Base-by-base conservation (phyloP, 2,329 filamentous ascomycete species). In the Rutstroemia sp. region DNA sequence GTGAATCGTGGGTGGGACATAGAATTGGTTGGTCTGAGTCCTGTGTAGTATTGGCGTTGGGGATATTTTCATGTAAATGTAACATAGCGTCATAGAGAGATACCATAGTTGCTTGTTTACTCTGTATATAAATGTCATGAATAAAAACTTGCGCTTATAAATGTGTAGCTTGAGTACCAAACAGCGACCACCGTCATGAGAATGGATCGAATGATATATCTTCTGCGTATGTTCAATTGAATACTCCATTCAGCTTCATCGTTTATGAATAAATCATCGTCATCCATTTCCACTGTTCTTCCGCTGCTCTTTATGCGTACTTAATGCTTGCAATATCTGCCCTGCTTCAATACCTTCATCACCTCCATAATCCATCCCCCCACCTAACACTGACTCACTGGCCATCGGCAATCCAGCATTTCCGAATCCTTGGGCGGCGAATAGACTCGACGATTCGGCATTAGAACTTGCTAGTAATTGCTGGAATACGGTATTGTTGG, bases 321-420 rank as follows among this genome's bases (percentile, higher is more conserved):
- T 66, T 30, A 69, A 52, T 5, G 66, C 59, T 52, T 69, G 67
- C 18, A 69, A 58, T 44, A 69, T 69, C 49, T 69, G 67, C 8
- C 66, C 61, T 2, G 66, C 67, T 47, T 67, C 66, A 51, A 69
- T 68, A 1, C 65, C 65, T 50, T 68, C 65, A 54, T 60, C 60
- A 47, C 65, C 66, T 49, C 66, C 62, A n/a, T 23, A 57, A 9
- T 18, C 49, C 34, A 62, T 45, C 2, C 56, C 52, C 38, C 37
- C 55, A 38, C 19, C 50, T 21, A 61, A 47, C 3, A 34, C 58
- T 34, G 30, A 18, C 10, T 45, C 52, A 10, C 49, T 52, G 46
- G 49, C 52, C n/a, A 34, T 48, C 12, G 47, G 14, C 42, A 59
- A 56, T 34, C 44, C 53, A 30, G 60, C 41, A 9, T 56, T 59